These are phyloP conservation scores for Oryza nivara DNA, from an alignment of 176 grass and related monocot species.

Conservation along the genomic window DNA sequence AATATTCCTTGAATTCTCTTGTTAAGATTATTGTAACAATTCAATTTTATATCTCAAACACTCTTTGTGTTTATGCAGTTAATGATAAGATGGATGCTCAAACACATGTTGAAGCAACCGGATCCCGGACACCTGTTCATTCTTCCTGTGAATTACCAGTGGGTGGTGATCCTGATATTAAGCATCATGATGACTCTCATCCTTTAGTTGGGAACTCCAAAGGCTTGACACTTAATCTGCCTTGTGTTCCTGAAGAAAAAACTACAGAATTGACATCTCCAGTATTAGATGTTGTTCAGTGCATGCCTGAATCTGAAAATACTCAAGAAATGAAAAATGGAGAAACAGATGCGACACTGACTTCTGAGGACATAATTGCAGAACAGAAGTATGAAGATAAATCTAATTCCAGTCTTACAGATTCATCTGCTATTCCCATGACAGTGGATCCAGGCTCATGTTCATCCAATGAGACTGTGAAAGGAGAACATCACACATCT, in stretches of 20 bases:
- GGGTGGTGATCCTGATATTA: conserved; percentile 27
- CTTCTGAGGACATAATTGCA: conserved; percentile 32
- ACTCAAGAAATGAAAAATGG: conserved; percentile 40
- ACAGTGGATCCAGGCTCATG: conserved; percentile 36
- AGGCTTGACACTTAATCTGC: conserved; percentile 27
- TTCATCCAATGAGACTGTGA: conserved; percentile 41
- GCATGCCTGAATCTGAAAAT: conserved; percentile 34
- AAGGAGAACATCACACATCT: conserved; percentile 30
- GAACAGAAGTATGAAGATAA: conserved; percentile 45
- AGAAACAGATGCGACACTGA: conserved; percentile 34
- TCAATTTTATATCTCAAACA: conserved; percentile 25
- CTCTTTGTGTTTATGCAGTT: conserved; percentile 41
- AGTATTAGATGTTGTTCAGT: conserved; percentile 29
- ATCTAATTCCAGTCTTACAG: conserved; percentile 34
- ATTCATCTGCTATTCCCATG: conserved; percentile 36
- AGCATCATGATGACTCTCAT: conserved; percentile 28
- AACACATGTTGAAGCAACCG: conserved; percentile 33
- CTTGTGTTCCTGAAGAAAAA: conserved; percentile 39
- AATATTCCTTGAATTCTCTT: conserved; percentile 31
- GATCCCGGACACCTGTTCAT: conserved; percentile 35
- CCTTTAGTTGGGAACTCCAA: conserved; percentile 24
- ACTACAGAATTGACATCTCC: conserved; percentile 38
- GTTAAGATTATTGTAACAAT: conserved; percentile 5
- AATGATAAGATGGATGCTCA: conserved; percentile 40
- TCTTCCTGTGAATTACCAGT: conserved; percentile 39